These are phyloP conservation scores for Ulota crispa DNA, from an alignment of 225 moss, liverwort and hornwort genomes.

Conservation along the genomic window DNA sequence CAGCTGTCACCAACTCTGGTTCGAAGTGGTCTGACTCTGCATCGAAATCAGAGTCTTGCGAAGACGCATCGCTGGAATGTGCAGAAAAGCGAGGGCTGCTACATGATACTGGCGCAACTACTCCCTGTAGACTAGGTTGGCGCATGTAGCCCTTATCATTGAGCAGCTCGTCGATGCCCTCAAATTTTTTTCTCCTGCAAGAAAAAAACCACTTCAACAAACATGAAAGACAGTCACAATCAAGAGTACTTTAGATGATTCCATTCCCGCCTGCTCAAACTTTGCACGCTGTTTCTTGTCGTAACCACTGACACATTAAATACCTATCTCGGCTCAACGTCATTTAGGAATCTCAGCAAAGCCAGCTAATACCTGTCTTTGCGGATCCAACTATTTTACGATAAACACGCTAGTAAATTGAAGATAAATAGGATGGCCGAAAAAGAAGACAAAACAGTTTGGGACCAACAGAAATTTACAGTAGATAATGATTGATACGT, in stretches of 20 bases:
- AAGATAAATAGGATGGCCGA: background rate
- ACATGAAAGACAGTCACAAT: slow-evolving; percentile 29
- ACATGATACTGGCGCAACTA: slow-evolving; percentile 34
- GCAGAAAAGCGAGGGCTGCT: slow-evolving; percentile 41
- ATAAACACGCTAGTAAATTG: background rate
- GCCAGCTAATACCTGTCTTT: background rate
- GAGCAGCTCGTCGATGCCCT: slow-evolving; percentile 57
- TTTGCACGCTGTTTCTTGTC: background rate
- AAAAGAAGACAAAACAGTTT: slow-evolving; percentile 4
- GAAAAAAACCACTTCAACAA: slow-evolving; percentile 21
- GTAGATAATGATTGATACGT: slow-evolving; percentile 18
- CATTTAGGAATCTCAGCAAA: slow-evolving; percentile 1
- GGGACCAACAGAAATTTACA: background rate
- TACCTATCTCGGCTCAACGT: background rate
- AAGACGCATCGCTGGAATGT: slow-evolving; percentile 32
- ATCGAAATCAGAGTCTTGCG: slow-evolving; percentile 27
- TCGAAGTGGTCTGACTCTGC: slow-evolving; percentile 20
- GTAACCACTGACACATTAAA: background rate
- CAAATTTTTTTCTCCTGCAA: slow-evolving; percentile 73
- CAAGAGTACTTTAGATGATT: background rate
- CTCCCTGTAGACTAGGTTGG: slow-evolving; percentile 32
- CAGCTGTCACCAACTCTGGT: slow-evolving; percentile 31
- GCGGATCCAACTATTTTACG: background rate
- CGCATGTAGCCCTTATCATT: slow-evolving; percentile 45
- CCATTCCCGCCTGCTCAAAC: slow-evolving; percentile 2